Evolutionary conservation across 805 yeast genomes (phyloP).

Genomic region (Yueomyces sinensis): DNA sequence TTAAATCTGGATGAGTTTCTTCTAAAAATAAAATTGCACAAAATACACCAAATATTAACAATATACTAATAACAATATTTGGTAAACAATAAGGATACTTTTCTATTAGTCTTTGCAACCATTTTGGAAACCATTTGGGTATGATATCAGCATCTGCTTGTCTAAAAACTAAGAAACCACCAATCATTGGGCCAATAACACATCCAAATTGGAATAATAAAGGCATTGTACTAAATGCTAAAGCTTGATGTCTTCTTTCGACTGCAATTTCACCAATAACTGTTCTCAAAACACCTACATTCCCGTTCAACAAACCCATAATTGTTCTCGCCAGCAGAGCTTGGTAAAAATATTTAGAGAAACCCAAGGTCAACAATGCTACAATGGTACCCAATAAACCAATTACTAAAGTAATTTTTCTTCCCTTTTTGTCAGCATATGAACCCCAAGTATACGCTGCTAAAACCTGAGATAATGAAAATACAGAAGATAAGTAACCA

Average conservation of each 20-base stretch:
- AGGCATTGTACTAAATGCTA: slow-evolving; percentile 51
- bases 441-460: slow-evolving; percentile 51
- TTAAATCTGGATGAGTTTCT: slow-evolving; percentile 35
- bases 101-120: slow-evolving; percentile 20
- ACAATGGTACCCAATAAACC: slow-evolving; percentile 43
- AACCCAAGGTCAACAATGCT: slow-evolving; percentile 39
- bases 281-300: slow-evolving; percentile 52
- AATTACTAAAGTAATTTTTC: slow-evolving; percentile 38
- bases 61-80: slow-evolving; percentile 32
- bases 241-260: slow-evolving; percentile 44
- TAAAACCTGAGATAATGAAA: slow-evolving; percentile 46
- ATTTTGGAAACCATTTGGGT: slow-evolving; percentile 6
- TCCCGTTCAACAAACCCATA: slow-evolving; percentile 50
- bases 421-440: slow-evolving; percentile 39
- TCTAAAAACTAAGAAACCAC: slow-evolving; percentile 39
- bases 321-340: slow-evolving; percentile 41
- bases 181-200: slow-evolving; percentile 48
- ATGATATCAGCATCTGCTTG: slow-evolving; percentile 17
- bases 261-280: slow-evolving; percentile 46
- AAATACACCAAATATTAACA: slow-evolving; percentile 26
- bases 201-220: slow-evolving; percentile 48
- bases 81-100: slow-evolving; percentile 40
- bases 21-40: slow-evolving; percentile 36
- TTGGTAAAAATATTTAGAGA: slow-evolving; percentile 35
- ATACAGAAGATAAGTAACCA: slow-evolving; percentile 49